phyloP scores from a whole-genome alignment of 23 red algal genomes.

The Cyanidioschyzon merolae region DNA sequence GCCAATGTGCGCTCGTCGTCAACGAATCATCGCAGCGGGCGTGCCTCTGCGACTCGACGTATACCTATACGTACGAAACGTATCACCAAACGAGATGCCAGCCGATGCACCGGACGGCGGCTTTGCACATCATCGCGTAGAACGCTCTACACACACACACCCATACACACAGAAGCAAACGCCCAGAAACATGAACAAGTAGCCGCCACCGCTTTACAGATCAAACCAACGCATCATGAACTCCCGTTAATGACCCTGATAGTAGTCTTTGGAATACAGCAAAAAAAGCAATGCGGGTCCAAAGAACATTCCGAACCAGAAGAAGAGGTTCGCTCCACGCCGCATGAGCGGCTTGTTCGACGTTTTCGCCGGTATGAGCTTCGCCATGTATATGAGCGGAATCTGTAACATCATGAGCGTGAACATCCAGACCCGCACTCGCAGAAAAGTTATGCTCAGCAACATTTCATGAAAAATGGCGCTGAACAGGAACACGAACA shows the following conservation, averaged over 20 bases:
- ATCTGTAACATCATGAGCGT: conserved; percentile 31
- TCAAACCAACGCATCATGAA: no score
- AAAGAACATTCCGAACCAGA: conserved; percentile 36
- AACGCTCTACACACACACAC: no score
- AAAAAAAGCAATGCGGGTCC: conserved; percentile 21
- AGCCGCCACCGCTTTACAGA: no score
- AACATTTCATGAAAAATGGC: conserved; percentile 34
- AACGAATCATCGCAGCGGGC: no score
- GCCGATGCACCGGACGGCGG: no score
- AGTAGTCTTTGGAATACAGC: conserved; percentile 14
- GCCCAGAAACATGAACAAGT: no score
- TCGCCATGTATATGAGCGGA: conserved; percentile 18
- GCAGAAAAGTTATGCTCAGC: conserved; percentile 20
- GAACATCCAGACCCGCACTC: conserved; percentile 18
- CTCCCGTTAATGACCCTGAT: neutral
- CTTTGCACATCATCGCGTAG: no score
- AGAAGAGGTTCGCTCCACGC: conserved; percentile 18
- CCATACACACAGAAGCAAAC: no score
- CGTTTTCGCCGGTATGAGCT: neutral
- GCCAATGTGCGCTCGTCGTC: no score
- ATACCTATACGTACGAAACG: no score
- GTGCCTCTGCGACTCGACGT: no score
- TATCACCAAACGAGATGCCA: no score
- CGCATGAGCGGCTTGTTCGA: neutral
- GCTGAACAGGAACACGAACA: conserved; percentile 19